Percentiles rank a stretch among this genome's conserved stretches.
Evolutionary conservation across 208 protist genomes (phyloP).

Genomic region (Giardia muris): DNA sequence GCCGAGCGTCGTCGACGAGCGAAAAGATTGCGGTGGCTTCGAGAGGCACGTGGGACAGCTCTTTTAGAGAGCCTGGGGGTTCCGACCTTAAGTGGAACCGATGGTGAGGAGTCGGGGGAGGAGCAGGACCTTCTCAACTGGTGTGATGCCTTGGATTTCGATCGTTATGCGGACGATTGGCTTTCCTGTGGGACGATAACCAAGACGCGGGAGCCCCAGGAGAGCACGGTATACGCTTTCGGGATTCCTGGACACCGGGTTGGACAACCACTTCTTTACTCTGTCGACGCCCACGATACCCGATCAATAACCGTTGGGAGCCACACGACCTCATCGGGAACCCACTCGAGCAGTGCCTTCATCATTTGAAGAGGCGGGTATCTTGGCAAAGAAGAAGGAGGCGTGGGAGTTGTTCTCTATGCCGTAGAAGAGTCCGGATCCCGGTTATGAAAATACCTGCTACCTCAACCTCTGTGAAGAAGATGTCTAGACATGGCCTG

Average conservation of each 20-base stretch:
- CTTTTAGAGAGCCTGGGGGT: background rate
- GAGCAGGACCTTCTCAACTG: background rate
- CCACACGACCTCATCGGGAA: too few relatives aligned
- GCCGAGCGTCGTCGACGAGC: background rate
- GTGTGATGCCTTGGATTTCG: background rate
- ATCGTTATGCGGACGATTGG: background rate
- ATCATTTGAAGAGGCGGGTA: too few relatives aligned
- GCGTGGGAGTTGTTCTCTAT: too few relatives aligned
- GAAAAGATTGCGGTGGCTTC: background rate
- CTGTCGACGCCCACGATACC: background rate
- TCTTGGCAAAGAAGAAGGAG: too few relatives aligned
- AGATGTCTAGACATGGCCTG: too few relatives aligned
- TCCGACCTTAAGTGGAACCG: background rate
- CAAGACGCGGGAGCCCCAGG: background rate
- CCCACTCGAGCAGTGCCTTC: too few relatives aligned
- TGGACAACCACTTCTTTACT: background rate
- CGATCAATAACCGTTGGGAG: too few relatives aligned
- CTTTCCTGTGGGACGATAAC: background rate
- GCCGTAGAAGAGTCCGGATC: too few relatives aligned
- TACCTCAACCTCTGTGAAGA: too few relatives aligned
- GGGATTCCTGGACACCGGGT: background rate
- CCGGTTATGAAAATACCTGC: too few relatives aligned
- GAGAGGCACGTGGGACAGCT: background rate
- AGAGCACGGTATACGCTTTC: background rate
- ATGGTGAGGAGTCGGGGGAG: background rate